phyloP scores from a whole-genome alignment of 345 rosid species.

The Turnera subulata region DNA sequence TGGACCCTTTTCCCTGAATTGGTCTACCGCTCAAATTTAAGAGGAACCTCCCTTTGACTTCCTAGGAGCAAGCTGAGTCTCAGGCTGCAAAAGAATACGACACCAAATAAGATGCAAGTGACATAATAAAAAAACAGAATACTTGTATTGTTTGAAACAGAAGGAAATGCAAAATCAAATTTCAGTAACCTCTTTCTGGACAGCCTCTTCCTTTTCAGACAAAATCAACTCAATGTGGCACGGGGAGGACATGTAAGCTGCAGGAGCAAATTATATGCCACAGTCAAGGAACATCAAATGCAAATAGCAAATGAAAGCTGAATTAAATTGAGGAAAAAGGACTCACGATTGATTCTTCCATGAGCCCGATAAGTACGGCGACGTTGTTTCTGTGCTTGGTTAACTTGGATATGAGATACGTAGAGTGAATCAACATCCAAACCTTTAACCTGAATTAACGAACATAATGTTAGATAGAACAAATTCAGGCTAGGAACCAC shows the following conservation, averaged over 20 bases:
- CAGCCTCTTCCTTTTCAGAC: conserved; percentile 69
- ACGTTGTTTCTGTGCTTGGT: conserved; percentile 74
- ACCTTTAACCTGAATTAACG: conserved; percentile 52
- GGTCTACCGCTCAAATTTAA: conserved; percentile 2
- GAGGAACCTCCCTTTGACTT: conserved; percentile 35
- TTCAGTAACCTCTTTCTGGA: conserved; percentile 52
- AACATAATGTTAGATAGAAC: neutral
- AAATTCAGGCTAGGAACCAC: neutral
- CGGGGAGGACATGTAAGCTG: conserved; percentile 79
- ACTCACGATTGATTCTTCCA: conserved; percentile 77
- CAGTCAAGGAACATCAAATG: neutral
- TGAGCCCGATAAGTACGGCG: conserved; percentile 72
- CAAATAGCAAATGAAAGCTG: neutral
- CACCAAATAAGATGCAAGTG: neutral
- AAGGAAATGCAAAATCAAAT: neutral
- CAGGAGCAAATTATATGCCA: conserved; percentile 6
- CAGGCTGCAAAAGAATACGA: conserved; percentile 37
- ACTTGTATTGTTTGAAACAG: neutral
- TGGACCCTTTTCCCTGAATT: neutral
- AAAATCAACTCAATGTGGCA: conserved; percentile 65
- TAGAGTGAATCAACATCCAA: conserved; percentile 64
- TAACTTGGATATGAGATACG: conserved; percentile 74
- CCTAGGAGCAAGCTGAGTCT: conserved; percentile 51
- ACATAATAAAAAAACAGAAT: neutral
- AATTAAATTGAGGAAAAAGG: neutral